phyloP scores from a whole-genome alignment of 352 stramenopile species.

The Elongisporangium anandrum region DNA sequence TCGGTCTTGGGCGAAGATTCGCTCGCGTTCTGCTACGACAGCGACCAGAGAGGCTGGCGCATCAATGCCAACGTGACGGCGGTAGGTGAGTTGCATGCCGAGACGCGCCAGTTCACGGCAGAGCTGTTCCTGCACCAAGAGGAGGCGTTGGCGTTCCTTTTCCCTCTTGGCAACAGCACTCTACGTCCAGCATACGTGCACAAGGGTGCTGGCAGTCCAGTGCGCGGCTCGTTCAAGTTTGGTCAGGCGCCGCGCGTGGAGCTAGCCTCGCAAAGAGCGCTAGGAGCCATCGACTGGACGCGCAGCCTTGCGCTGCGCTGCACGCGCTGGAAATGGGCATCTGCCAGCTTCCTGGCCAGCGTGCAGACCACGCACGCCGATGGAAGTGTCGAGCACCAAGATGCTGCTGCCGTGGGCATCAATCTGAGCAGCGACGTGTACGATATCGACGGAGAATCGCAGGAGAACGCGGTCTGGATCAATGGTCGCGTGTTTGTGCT shows the following conservation, averaged over 20 bases:
- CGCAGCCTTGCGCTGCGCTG: conserved; percentile 31
- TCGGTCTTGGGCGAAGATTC: conserved; percentile 3
- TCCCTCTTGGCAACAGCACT: conserved; percentile 31
- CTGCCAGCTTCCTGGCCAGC: conserved; percentile 23
- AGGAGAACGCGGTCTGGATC: conserved; percentile 49
- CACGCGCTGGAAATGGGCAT: conserved; percentile 39
- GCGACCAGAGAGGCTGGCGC: conserved; percentile 10
- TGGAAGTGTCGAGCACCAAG: not conserved
- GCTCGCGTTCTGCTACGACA: conserved; percentile 30
- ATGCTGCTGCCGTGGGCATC: conserved; percentile 27
- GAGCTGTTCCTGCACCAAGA: conserved; percentile 20
- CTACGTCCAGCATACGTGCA: conserved; percentile 41
- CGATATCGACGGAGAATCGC: conserved; percentile 42
- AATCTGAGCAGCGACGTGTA: conserved; percentile 44
- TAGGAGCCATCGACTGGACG: conserved; percentile 40
- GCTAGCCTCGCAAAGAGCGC: conserved; percentile 3
- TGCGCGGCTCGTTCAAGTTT: conserved; percentile 20
- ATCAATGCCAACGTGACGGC: conserved; percentile 18
- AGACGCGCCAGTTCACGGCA: conserved; percentile 8
- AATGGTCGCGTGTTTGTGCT: conserved; percentile 30
- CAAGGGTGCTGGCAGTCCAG: conserved; percentile 28
- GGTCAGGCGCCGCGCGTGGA: conserved; percentile 9
- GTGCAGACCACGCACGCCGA: conserved; percentile 8
- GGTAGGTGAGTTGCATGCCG: conserved; percentile 8
- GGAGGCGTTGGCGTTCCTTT: conserved; percentile 33